phyloP scores from a whole-genome alignment of 331 rosid species.

The Quercus lobata region DNA sequence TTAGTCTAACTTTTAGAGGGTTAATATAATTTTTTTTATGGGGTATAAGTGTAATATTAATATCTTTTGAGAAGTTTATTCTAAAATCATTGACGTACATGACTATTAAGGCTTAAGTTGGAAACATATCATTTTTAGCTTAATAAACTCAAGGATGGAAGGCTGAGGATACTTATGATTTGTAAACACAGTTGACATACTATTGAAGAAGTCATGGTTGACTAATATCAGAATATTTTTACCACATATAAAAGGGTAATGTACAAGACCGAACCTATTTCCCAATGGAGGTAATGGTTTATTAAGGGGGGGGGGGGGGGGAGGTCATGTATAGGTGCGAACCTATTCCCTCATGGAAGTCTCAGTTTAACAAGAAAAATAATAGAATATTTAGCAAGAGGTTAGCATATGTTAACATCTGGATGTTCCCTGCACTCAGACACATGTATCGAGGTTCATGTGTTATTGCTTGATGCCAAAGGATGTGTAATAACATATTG shows the following conservation, averaged over 20 bases:
- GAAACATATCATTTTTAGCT: neutral
- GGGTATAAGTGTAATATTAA: neutral
- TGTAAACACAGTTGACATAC: neutral
- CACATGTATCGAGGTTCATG: neutral
- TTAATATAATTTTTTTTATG: neutral
- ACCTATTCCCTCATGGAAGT: no score
- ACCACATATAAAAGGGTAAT: neutral
- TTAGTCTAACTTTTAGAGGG: neutral
- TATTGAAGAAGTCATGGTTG: neutral
- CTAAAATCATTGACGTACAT: neutral
- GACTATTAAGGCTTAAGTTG: neutral
- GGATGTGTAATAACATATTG: neutral
- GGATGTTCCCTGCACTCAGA: neutral
- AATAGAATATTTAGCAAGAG: neutral
- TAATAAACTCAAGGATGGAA: neutral
- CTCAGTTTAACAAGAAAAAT: neutral
- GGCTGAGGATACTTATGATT: neutral
- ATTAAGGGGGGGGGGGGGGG: no score
- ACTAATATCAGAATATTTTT: neutral
- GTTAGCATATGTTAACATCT: neutral
- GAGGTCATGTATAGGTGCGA: no score
- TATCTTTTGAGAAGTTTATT: neutral
- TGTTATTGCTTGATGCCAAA: neutral
- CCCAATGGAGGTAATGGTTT: neutral
- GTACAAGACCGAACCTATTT: neutral